These are phyloP conservation scores for Colletotrichum sp. DNA, from an alignment of 2,329 filamentous ascomycete genomes.

Conservation along the genomic window DNA sequence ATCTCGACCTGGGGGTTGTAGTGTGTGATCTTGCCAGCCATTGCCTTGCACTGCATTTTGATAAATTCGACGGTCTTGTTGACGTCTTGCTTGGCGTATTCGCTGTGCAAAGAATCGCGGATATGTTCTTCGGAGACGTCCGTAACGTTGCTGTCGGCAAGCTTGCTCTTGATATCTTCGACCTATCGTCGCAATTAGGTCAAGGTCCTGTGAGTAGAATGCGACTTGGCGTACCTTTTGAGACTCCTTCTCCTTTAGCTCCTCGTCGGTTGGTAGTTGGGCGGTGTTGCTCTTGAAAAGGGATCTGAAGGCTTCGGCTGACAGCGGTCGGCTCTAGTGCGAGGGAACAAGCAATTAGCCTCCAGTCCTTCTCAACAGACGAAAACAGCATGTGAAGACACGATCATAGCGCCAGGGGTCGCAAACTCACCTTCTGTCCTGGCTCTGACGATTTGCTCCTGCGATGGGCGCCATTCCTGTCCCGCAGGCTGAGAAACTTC, in stretches of 20 bases:
- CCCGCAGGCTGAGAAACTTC: slow-evolving; percentile 74
- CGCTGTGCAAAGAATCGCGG: slow-evolving; percentile 60
- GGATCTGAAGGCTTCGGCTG: slow-evolving; percentile 63
- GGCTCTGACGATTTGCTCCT: slow-evolving; percentile 62
- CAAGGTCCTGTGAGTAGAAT: background rate
- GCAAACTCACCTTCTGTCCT: slow-evolving; percentile 52
- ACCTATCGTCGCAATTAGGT: slow-evolving; percentile 27
- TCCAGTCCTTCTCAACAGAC: background rate
- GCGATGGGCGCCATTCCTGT: slow-evolving; percentile 62
- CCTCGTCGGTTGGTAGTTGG: slow-evolving; percentile 62
- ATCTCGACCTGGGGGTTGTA: slow-evolving; percentile 76
- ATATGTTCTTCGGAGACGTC: slow-evolving; percentile 62
- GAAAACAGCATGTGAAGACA: background rate
- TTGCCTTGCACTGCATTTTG: slow-evolving; percentile 78
- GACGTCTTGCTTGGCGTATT: slow-evolving; percentile 70
- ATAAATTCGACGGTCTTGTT: slow-evolving; percentile 80
- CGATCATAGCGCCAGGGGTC: background rate
- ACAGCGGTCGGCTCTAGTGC: slow-evolving; percentile 54
- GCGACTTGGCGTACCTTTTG: slow-evolving; percentile 39
- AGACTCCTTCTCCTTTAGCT: slow-evolving; percentile 53
- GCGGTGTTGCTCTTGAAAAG: slow-evolving; percentile 68
- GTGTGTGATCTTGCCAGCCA: slow-evolving; percentile 76
- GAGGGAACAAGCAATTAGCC: background rate
- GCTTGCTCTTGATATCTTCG: slow-evolving; percentile 34
- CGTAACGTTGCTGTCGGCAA: slow-evolving; percentile 47